Evolutionary conservation across 768 basidiomycete species (phyloP), one percentile per base, ranked within the genome.

Genomic region (Antrodiella citrinella): DNA sequence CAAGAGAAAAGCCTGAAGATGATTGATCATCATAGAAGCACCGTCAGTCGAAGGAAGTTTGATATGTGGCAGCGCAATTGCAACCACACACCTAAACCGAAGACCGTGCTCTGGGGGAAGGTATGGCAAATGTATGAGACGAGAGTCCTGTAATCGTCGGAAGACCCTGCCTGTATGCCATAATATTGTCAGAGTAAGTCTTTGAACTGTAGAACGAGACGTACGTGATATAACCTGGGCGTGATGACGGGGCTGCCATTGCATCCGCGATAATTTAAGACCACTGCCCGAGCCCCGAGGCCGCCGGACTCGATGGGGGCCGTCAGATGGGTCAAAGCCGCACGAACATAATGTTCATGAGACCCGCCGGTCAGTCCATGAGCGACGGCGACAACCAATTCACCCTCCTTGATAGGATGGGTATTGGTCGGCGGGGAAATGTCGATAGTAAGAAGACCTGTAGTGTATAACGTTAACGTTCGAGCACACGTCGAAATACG

Each of bases 301-400:
- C 60, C 58, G 4, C 54, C 52, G 3, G 30, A 3, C 10, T 45
- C n/a, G 47, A 21, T 50, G 43, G 19, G 24, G 23, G 21, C 46
- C 5, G 53, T 55, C 12, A 55, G 46, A 35, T 41, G 43, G 11
- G 55, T 42, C 15, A 61, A 45, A 10, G 52, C 52, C 11, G 59
- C 54, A 15, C 59, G 57, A 26, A 62, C 55, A 38, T 62, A 62
- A 19, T 54, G 25, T 45, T 59, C 60, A 45, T 62, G 53, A 1
- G 60, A 62, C 40, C 60, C 60, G 2, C 60, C 60, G 4, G 59
- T 60, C 26, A 62, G 54, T n/a, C 60, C 60, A 51, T 62, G 60
- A 7, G 55, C 41, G 23, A 62, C 57, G 21, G 58, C 35, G 11
- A 62, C 30, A 10, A 62, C 49, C 39, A 48, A 45, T 23, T 61